Evolutionary conservation across 257 asterid species (phyloP), one percentile per base, ranked within the genome.

Genomic region (Ajuga chamaepitys): DNA sequence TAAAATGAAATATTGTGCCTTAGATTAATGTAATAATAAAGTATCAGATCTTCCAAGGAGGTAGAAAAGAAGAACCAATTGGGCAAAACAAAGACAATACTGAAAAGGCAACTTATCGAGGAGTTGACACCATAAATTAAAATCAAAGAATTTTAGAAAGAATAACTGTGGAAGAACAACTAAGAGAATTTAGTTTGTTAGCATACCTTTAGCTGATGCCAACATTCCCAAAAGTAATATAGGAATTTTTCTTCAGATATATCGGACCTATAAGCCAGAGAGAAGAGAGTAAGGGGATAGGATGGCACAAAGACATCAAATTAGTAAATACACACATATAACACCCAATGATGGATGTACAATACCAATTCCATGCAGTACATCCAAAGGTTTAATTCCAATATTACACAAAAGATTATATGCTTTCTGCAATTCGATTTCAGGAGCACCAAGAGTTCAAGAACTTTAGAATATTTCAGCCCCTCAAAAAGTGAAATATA

Each of bases 191-290:
- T 22, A 67, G 47, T 66, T 16, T 30, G 50, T 25, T 54, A 48
- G 57, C 16, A 67, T 80, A 86, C 97, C 92, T 84, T 83, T 70
- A 88, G 81, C 73, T 80, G 85, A 75, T 84, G 77, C 96, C 95
- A 91, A 69, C 95, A 85, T 65, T 80, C 93, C 96, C 96, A 86
- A 59, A 91, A 91, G 71, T 88, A 86, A 54, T 71, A 74, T 53
- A 91, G 83, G 76, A 91, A 91, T 45, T 88, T 88, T 46, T 91
- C 96, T 81, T 84, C 86, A 35, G 93, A 65, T 82, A 91, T 84
- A 83, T 91, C 97, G 79, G 72, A 64, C 87, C 97, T 91, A 77
- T 55, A 70, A 58, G 71, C 56, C 46, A 66, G 24, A 64, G 67
- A 72, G 60, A 79, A 70, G 69, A 64, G 53, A 72, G 74, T 35